Base-by-base conservation (phyloP, 2,329 filamentous ascomycete genomes). In the Arachnopeziza araneosa region DNA sequence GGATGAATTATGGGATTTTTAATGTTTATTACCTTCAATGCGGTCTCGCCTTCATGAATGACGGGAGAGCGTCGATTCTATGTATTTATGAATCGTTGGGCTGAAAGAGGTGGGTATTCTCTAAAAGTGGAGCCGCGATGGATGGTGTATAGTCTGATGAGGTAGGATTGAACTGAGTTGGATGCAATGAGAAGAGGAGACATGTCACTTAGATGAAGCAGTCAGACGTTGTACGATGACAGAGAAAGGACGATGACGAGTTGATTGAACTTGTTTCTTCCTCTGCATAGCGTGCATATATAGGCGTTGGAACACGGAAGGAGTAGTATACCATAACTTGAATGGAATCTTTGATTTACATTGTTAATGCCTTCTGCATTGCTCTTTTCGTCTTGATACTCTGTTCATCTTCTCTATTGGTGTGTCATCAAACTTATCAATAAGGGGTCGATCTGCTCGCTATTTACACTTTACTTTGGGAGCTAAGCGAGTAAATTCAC, bases 261-360 rank as follows among this genome's bases (percentile, higher is more conserved):
- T 10, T 9, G 36, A 24, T 54, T 50, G 14, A 44, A 44, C 36
- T 44, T 44, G 36, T 44, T 14, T 44, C 48, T 50, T 51, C 59
- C 58, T 60, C 54, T 64, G 63, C 63, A 63, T 64, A 64, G 63
- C 61, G 61, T 64, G 63, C 61, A 44, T 44, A 44, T 19, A 14
- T 44, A 14, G 36, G 36, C 36, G 36, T 44, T 44, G 12, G 17
- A 3, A 44, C 36, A 44, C 17, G 36, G 36, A 19, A 17, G 36
- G 36, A 19, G 36, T 14, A 5, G 36, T 17, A 44, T 14, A 44
- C 17, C 36, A 44, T 2, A 5, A 44, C 36, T 44, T 14, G 36
- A 44, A 44, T 19, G 36, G 36, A 44, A 44, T 44, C 10, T 7
- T 17, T 44, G 17, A 44, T 44, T 44, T 19, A 19, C 36, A 8